Evolutionary conservation across 768 basidiomycete genomes (phyloP).

Genomic region (Russula emetica): DNA sequence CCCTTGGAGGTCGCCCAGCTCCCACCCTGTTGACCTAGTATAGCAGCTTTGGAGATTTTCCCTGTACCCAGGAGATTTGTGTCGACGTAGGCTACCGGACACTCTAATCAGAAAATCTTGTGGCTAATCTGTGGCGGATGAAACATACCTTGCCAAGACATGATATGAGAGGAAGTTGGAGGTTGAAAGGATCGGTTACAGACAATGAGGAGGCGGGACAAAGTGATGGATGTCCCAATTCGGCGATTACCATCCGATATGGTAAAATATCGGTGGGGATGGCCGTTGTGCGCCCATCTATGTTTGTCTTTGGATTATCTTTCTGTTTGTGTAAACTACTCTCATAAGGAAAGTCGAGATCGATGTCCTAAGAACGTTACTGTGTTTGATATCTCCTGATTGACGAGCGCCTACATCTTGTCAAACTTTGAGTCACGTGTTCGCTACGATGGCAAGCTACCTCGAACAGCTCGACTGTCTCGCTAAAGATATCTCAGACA

Average conservation of each 20-base stretch:
- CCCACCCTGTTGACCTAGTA: conserved; percentile 68
- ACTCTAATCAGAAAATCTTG: conserved; percentile 1
- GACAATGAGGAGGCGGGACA: conserved; percentile 7
- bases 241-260: conserved; percentile 26
- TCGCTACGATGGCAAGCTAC: conserved; percentile 18
- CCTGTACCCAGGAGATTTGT: conserved; percentile 68
- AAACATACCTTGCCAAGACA: conserved; percentile 29
- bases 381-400: not conserved
- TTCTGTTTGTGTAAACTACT: not conserved
- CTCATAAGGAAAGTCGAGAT: conserved; percentile 1
- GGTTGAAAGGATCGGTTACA: conserved; percentile 8
- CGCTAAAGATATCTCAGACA: conserved; percentile 19
- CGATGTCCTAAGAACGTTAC: not conserved
- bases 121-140: not conserved
- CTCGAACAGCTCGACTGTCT: conserved; percentile 24
- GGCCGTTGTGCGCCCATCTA: conserved; percentile 8
- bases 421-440: conserved; percentile 10
- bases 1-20: conserved; percentile 67
- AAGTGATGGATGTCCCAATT: not conserved
- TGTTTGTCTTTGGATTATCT: not conserved
- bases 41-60: conserved; percentile 73
- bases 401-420: conserved; percentile 5
- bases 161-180: conserved; percentile 11
- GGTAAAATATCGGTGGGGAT: conserved; percentile 18
- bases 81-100: conserved; percentile 69